Percentiles rank a stretch among this genome's conserved stretches.
phyloP scores from a whole-genome alignment of 2,329 filamentous ascomycete species.

The Penicillium capsulatum region DNA sequence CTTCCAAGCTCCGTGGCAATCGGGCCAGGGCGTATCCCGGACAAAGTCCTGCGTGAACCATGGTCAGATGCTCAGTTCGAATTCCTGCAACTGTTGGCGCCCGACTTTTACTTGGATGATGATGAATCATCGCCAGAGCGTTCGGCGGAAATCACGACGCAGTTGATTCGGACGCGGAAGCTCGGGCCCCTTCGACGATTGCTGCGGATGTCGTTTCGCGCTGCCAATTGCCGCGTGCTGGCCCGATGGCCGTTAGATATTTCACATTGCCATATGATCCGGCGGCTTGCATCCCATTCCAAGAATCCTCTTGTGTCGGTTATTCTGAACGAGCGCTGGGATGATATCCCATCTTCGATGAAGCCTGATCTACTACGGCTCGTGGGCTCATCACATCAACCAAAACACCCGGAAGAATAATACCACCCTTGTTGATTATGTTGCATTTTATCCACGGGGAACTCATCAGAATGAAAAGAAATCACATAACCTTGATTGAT shows the following conservation, averaged over 20 bases:
- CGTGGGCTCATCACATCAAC: too few species aligned
- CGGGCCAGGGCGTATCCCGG: conserved; percentile 34
- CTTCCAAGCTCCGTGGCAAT: conserved; percentile 30
- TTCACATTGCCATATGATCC: conserved; percentile 30
- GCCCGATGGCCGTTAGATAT: conserved; percentile 33
- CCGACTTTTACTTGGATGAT: conserved; percentile 38
- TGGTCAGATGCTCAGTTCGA: conserved; percentile 40
- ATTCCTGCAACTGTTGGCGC: conserved; percentile 36
- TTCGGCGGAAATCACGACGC: conserved; percentile 30
- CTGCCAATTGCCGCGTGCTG: conserved; percentile 31
- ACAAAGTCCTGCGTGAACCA: conserved; percentile 35
- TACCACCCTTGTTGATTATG: too few species aligned
- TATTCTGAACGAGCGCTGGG: conserved; percentile 33
- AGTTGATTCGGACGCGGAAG: conserved; percentile 35
- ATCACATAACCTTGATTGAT: too few species aligned
- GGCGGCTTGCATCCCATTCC: conserved; percentile 25
- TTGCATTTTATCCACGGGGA: too few species aligned
- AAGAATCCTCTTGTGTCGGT: conserved; percentile 35
- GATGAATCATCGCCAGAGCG: conserved; percentile 25
- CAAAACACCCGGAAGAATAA: too few species aligned
- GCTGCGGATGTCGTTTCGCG: conserved; percentile 29
- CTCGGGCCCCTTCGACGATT: conserved; percentile 32
- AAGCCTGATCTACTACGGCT: neutral
- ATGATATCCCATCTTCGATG: conserved; percentile 17
- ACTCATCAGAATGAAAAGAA: too few species aligned